A percentile compares a stretch with the other conserved stretches of the same genome.
Conservation (phyloP, 2,329 filamentous ascomycete genomes). For the Alternaria postmessia region DNA sequence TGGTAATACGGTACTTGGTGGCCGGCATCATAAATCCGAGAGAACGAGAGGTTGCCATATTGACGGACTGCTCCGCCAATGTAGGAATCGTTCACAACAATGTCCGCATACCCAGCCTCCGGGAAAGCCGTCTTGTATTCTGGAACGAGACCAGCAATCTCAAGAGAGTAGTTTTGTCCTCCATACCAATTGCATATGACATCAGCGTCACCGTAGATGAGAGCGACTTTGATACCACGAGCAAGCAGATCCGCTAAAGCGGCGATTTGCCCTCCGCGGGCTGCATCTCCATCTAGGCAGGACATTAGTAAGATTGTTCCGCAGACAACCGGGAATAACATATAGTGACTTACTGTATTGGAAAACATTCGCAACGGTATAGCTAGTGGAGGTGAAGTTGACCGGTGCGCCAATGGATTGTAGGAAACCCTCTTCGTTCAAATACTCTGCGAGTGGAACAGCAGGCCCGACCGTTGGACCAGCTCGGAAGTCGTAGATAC, state of each 20-base stretch:
- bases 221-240: conserved; percentile 63
- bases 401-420: conserved; percentile 60
- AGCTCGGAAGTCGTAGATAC: conserved; percentile 58
- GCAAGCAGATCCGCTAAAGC: conserved; percentile 55
- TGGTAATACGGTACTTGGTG: conserved; percentile 58
- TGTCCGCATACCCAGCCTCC: conserved; percentile 74
- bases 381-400: conserved; percentile 58
- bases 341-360: conserved; percentile 22
- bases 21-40: conserved; percentile 61
- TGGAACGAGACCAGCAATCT: conserved; percentile 55
- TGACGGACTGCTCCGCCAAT: conserved; percentile 77
- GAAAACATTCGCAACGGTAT: conserved; percentile 54
- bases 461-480: conserved; percentile 46
- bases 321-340: too few species aligned
- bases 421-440: conserved; percentile 58
- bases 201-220: conserved; percentile 73
- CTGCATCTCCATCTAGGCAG: conserved; percentile 54
- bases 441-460: conserved; percentile 60
- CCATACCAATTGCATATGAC: conserved; percentile 71
- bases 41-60: conserved; percentile 70
- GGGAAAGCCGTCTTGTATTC: conserved; percentile 65
- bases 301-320: conserved; percentile 11
- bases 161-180: conserved; percentile 73
- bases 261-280: conserved; percentile 51
- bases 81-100: conserved; percentile 72